Base-by-base conservation (phyloP, 768 basidiomycete species). In the Auricularia heimuer region DNA sequence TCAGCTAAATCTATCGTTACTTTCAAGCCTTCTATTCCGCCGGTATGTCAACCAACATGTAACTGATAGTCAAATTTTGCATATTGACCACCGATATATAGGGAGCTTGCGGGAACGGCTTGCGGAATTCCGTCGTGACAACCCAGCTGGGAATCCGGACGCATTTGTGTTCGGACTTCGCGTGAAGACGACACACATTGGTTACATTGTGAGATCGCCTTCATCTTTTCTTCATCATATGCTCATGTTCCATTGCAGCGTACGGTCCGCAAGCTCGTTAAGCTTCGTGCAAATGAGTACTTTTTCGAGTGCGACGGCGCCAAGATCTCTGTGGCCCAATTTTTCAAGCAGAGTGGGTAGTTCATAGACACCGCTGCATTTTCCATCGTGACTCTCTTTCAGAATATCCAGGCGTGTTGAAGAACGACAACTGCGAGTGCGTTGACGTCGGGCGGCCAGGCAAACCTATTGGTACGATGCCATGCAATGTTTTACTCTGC, bases 101-200 rank as follows among this genome's bases (percentile, higher is more conserved):
- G 85, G 87, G 0, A 89, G 86, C 66, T 77, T 92, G 8, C 85
- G 84, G 0, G 76, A 87, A 0, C 81, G 83, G 3, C 77, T 91
- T 60, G 21, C 75, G 7, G 79, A 76, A 2, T 90, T 88, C 67
- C 67, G 71, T 33, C 69, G 78, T 1, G 78, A 80, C 3, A 85
- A 82, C 66, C 86, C 83, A 67, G 84, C 85, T 12, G 89, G 84
- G 3, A 81, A 85, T 33, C 71, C 79, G 39, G 77, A 77, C n/a
- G 82, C 75, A 0, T 92, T 90, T 68, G 86, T 83, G 47, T 84
- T 79, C 66, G 82, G 88, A 7, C 80, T 92, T 2, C 78, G 91
- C 45, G 76, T 93, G 60, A 79, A 78, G 71, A 84, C 89, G 1
- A 80, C 24, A 1, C 73, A 2, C 90, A 92, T 74, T 63, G 51